Conservation (phyloP, 805 yeast species). For the Spathaspora boniae region DNA sequence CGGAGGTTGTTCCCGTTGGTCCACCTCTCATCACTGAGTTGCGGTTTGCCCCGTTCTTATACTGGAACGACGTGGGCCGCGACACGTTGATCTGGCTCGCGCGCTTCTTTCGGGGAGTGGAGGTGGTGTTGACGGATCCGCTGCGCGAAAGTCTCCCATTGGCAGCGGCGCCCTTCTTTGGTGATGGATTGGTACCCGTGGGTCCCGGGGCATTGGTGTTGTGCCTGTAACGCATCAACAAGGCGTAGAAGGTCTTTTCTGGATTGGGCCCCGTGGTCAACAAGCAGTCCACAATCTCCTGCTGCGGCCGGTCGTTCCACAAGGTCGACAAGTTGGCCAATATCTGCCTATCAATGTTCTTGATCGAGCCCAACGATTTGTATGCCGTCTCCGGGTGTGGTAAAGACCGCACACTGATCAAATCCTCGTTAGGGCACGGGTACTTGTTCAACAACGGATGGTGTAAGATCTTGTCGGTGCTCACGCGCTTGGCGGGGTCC, state of each 20-base stretch:
- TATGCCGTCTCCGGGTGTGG: constrained; percentile 56
- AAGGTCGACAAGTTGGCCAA: constrained; percentile 52
- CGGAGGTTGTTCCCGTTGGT: too few species aligned
- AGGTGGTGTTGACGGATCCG: constrained; percentile 16
- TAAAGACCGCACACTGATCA: constrained; percentile 41
- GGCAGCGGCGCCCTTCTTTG: constrained; percentile 7
- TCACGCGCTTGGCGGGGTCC: constrained; percentile 67
- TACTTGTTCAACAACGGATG: constrained; percentile 56
- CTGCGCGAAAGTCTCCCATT: constrained; percentile 12
- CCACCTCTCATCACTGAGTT: constrained; percentile 7
- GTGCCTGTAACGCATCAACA: constrained; percentile 42
- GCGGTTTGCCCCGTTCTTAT: constrained; percentile 20
- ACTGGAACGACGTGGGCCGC: constrained; percentile 42
- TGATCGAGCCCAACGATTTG: constrained; percentile 45
- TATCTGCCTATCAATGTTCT: constrained; percentile 50
- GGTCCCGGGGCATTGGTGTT: constrained; percentile 15
- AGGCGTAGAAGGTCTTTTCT: constrained; percentile 45
- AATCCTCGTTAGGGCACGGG: constrained; percentile 45
- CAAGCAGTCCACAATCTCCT: constrained; percentile 36
- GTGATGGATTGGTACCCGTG: constrained; percentile 12
- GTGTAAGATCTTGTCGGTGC: constrained; percentile 59
- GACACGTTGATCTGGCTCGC: constrained; percentile 33
- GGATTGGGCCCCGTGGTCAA: constrained; percentile 39
- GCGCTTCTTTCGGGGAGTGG: constrained; percentile 24
- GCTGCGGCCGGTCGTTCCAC: constrained; percentile 52